Conservation (phyloP, 495 filamentous ascomycete species). For the Penicillium atrosanguineum region DNA sequence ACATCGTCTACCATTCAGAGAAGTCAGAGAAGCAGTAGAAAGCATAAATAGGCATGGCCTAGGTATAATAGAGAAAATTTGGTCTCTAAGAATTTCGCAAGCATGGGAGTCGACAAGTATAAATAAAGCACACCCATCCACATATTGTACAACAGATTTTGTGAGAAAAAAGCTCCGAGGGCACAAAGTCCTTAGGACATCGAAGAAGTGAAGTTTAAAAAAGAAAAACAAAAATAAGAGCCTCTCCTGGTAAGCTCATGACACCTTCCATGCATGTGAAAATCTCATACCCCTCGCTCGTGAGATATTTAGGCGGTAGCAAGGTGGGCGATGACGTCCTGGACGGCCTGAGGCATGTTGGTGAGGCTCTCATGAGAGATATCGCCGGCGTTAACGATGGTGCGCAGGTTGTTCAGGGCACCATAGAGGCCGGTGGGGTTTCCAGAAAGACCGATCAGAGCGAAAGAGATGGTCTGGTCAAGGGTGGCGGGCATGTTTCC, state of each 20-base stretch:
- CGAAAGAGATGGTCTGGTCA: conserved; percentile 5
- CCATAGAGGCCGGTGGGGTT: conserved; percentile 19
- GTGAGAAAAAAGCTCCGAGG: neutral
- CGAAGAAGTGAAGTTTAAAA: conserved; percentile 7
- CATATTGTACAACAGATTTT: conserved; percentile 13
- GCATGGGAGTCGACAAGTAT: conserved; percentile 5
- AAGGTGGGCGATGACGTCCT: conserved; percentile 16
- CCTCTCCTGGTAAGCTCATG: conserved; percentile 6
- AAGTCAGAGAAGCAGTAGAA: neutral
- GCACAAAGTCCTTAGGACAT: neutral
- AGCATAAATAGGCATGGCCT: neutral
- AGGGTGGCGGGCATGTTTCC: conserved; percentile 10
- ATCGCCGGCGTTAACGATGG: conserved; percentile 9
- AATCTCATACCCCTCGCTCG: neutral
- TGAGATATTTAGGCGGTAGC: conserved; percentile 7
- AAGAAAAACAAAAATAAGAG: conserved; percentile 3
- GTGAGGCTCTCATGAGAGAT: conserved; percentile 15
- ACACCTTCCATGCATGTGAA: conserved; percentile 13
- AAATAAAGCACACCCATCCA: conserved; percentile 6
- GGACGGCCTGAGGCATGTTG: conserved; percentile 14
- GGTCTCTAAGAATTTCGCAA: conserved; percentile 2
- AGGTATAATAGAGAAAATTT: neutral
- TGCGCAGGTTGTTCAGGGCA: conserved; percentile 17
- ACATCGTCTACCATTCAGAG: neutral
- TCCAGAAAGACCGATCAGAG: conserved; percentile 15